Evolutionary conservation across 192 early-diverging fungal species (phyloP), one percentile per base, ranked within the genome.

Genomic region (Entomortierella lignicola): DNA sequence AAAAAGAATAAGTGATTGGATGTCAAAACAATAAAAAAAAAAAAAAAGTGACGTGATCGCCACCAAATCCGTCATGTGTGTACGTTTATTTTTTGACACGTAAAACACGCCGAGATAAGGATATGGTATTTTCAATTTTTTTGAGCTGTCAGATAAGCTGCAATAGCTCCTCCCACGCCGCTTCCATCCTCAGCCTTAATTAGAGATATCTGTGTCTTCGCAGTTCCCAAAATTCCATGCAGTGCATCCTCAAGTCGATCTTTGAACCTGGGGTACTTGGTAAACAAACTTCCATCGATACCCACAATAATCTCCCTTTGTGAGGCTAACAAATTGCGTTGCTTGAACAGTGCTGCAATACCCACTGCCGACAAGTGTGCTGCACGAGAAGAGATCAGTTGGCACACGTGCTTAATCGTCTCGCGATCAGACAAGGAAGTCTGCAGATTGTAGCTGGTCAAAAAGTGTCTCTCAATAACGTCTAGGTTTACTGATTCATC

Each of bases 301-400:
- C 90, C 92, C 27, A 94, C 88, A 55, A 79, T 69, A 29, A 70
- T 41, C 57, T 79, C 86, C 86, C 62, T 81, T 83, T 41, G 82
- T 88, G 61, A 82, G 69, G 2, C 53, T 52, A 58, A 83, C 65
- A 85, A 44, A 79, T 86, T 82, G 32, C 85, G 86, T 69, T 94
- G 92, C 54, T 88, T 84, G 42, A 92, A 83, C 47, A 95, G 73
- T 32, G 92, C 92, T 13, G 92, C 92, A 82, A 91, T 90, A 23
- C 88, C 87, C 17, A 85, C 86, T 15, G 93, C 93, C 18, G 92
- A 88, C 15, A 98, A 85, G 60, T 94, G 89, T 15, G 94, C 95
- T 23, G 95, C 90, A 55, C 97, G 91, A 30, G 86, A 91, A 11
- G 93, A 94, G 47, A 98, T 90, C 68, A 96, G 88, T 71, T 93